Evolutionary conservation across 495 filamentous ascomycete genomes (phyloP), one percentile per base, ranked within the genome.

Genomic region (Hypoxylon trugodes): DNA sequence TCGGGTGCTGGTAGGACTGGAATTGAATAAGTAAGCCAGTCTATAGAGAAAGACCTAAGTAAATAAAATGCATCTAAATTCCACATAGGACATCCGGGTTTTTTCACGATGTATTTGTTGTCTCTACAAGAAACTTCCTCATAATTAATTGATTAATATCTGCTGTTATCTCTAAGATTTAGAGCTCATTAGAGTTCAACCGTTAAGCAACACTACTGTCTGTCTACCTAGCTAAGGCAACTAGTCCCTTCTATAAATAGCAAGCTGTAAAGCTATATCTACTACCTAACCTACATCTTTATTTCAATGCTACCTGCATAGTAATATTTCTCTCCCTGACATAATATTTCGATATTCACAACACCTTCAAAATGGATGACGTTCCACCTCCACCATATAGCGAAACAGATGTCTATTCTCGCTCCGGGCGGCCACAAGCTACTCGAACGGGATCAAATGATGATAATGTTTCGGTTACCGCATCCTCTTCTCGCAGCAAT

Each of bases 301-400:
- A n/a, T n/a, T n/a, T n/a, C n/a, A n/a, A n/a, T n/a, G n/a, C n/a
- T n/a, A n/a, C n/a, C n/a, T n/a, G n/a, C 16, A 6, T 51, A 59
- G 19, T 19, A 3, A 22, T 47, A 19, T 47, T 48, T 26, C 41
- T 50, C 32, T 40, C 10, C 6, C 24, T 66, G 7, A 46, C 47
- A 36, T 38, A 65, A 6, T 15, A 50, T 22, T 18, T 38, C 15
- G 10, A 22, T 12, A 32, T 36, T 42, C 36, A 63, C 19, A 13
- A 57, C 15, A n/a, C n/a, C n/a, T 52, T 64, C 46, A 58, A 22
- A 1, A 74, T 74, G 30, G 70, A 72, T 41, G 73, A 79, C 57
- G 42, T 69, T 35, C 74, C 81, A 26, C 81, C 80, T 2, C 80
- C 81, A 2, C 81, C 81, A 4, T 84, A 83, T 65, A 68, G 69